Evolutionary conservation across 2,329 filamentous ascomycete species (phyloP).

Genomic region (Alternaria dauci): DNA sequence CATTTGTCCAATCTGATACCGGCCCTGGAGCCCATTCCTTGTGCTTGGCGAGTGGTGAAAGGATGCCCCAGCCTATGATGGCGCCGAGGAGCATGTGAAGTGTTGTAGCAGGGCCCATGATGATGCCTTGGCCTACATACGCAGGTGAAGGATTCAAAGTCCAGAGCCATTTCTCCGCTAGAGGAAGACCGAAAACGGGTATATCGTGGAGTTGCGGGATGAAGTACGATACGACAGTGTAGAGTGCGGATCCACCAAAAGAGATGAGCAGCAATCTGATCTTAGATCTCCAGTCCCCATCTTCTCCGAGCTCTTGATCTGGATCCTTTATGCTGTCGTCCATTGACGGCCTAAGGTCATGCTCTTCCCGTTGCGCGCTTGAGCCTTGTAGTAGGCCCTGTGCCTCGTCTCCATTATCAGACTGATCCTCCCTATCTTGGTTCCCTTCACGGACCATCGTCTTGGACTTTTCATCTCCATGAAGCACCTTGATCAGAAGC

Average conservation of each 20-base stretch:
- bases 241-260: conserved; percentile 66
- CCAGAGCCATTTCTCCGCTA: conserved; percentile 89
- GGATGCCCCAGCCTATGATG: conserved; percentile 84
- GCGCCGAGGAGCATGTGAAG: conserved; percentile 95
- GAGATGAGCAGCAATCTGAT: conserved; percentile 67
- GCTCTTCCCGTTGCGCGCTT: conserved; percentile 30
- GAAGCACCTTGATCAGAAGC: conserved; percentile 88
- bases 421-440: conserved; percentile 8
- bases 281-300: conserved; percentile 67
- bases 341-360: conserved; percentile 29
- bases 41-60: conserved; percentile 87
- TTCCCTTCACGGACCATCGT: conserved; percentile 9
- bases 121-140: conserved; percentile 96
- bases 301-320: conserved; percentile 39
- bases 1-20: conserved; percentile 87
- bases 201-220: conserved; percentile 83
- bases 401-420: conserved; percentile 40
- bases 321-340: conserved; percentile 25
- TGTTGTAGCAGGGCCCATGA: conserved; percentile 96
- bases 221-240: conserved; percentile 88
- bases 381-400: conserved; percentile 45
- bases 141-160: conserved; percentile 96
- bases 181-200: conserved; percentile 80
- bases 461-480: conserved; percentile 63
- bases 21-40: conserved; percentile 89